Conservation (phyloP, 2,329 filamentous ascomycete species). For the Aureobasidium namibiae region DNA sequence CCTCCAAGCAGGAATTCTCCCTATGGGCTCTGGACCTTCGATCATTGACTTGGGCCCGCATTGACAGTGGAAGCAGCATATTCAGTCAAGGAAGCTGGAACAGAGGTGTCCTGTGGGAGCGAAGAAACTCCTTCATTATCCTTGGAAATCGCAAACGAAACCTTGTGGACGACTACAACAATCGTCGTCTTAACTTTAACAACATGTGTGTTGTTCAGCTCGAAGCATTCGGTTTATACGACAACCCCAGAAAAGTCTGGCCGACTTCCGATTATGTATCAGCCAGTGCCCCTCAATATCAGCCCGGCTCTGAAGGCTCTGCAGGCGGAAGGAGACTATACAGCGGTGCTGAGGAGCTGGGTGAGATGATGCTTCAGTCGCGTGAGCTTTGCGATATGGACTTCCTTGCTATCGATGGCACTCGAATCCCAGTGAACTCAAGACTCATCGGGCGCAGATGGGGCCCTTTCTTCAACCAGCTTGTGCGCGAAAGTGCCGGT, state of each 20-base stretch:
- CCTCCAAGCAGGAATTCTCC: constrained; percentile 96
- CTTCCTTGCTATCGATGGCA: constrained; percentile 81
- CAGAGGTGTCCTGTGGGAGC: constrained; percentile 83
- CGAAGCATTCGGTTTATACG: constrained; percentile 93
- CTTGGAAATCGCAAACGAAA: constrained; percentile 88
- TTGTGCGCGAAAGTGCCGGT: constrained; percentile 68
- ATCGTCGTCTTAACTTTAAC: constrained; percentile 92
- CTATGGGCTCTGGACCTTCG: constrained; percentile 89
- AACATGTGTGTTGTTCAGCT: constrained; percentile 96
- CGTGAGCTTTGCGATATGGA: constrained; percentile 96
- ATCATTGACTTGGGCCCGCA: constrained; percentile 86
- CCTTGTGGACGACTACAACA: constrained; percentile 95
- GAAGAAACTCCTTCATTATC: constrained; percentile 91
- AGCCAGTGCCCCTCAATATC: constrained; percentile 55
- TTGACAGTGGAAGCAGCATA: constrained; percentile 87
- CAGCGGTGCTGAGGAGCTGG: constrained; percentile 73
- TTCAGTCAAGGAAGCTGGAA: constrained; percentile 99
- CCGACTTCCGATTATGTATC: constrained; percentile 80
- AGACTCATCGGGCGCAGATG: constrained; percentile 78
- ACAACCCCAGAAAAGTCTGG: constrained; percentile 74
- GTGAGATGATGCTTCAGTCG: constrained; percentile 67
- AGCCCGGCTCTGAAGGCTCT: constrained; percentile 38
- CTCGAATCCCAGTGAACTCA: constrained; percentile 89
- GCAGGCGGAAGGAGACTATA: constrained; percentile 71
- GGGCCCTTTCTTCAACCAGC: constrained; percentile 92